phyloP scores from a whole-genome alignment of 768 basidiomycete species.

The Lactifluus echinatus region DNA sequence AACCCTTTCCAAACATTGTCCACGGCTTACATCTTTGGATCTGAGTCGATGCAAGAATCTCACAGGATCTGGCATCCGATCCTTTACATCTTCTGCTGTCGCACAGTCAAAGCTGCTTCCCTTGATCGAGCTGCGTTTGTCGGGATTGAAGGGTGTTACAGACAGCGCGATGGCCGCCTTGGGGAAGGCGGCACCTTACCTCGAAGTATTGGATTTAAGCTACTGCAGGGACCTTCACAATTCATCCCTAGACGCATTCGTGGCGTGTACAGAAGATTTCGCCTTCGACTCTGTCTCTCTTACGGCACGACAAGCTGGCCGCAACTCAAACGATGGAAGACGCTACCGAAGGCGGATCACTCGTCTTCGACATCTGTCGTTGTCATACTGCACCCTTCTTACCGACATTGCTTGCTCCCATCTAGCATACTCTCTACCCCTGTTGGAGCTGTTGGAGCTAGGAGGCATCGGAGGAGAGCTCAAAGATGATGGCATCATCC shows the following conservation, averaged over 20 bases:
- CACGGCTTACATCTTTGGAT: slow-evolving; percentile 51
- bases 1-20: slow-evolving; percentile 51
- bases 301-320: slow-evolving; percentile 55
- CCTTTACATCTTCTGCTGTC: slow-evolving; percentile 37
- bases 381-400: slow-evolving; percentile 63
- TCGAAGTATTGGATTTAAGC: slow-evolving; percentile 77
- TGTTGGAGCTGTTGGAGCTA: slow-evolving; percentile 70
- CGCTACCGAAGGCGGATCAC: slow-evolving; percentile 56
- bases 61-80: slow-evolving; percentile 51
- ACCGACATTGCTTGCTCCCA: slow-evolving; percentile 70
- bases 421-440: slow-evolving; percentile 60
- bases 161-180: slow-evolving; percentile 57
- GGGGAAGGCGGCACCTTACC: slow-evolving; percentile 57
- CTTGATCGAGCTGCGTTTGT: slow-evolving; percentile 57
- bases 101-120: slow-evolving; percentile 40
- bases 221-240: slow-evolving; percentile 66
- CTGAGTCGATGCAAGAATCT: slow-evolving; percentile 64
- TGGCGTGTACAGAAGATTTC: slow-evolving; percentile 40
- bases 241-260: slow-evolving; percentile 64
- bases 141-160: slow-evolving; percentile 52
- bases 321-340: slow-evolving; percentile 41
- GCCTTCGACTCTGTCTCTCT: slow-evolving; percentile 41
- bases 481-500: slow-evolving; percentile 64
- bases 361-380: slow-evolving; percentile 58
- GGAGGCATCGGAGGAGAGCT: slow-evolving; percentile 65